These are phyloP conservation scores for Apophysomyces variabilis DNA, from an alignment of 371 early-diverging fungal genomes.

Conservation along the genomic window DNA sequence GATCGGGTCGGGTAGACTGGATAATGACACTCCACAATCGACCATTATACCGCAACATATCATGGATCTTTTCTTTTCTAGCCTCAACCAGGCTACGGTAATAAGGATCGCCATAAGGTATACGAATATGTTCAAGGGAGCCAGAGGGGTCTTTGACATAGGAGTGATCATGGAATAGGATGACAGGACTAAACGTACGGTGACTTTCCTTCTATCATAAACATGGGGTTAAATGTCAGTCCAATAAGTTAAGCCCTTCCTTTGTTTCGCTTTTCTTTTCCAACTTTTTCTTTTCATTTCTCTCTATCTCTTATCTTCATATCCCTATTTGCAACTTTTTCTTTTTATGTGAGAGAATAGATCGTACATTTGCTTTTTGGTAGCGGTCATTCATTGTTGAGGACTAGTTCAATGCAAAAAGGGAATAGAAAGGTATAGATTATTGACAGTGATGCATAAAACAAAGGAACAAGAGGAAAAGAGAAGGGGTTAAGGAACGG, in stretches of 20 bases:
- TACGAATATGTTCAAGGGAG: constrained; percentile 3
- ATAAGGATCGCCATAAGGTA: constrained; percentile 11
- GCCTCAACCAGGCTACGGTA: constrained; percentile 10
- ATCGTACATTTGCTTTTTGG: background rate
- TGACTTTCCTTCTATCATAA: constrained; percentile 4
- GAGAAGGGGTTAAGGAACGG: constrained; percentile 6
- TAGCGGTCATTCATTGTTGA: constrained; percentile 9
- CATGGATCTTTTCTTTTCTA: constrained; percentile 19
- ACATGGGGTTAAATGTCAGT: background rate
- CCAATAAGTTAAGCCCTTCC: background rate
- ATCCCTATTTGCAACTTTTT: background rate
- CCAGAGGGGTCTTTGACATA: constrained; percentile 10
- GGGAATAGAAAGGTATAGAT: background rate
- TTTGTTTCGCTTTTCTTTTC: background rate
- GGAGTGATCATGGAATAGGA: constrained; percentile 27
- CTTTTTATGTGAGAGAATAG: background rate
- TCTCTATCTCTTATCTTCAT: constrained; percentile 7
- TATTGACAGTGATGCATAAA: constrained; percentile 20
- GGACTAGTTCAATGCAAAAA: background rate
- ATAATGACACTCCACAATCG: constrained; percentile 17
- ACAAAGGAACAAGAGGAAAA: constrained; percentile 8
- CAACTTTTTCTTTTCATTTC: constrained; percentile 5
- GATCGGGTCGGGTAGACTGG: background rate
- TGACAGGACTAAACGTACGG: constrained; percentile 26
- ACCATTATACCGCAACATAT: constrained; percentile 26